Evolutionary conservation across 2,329 filamentous ascomycete species (phyloP), one percentile per base, ranked within the genome.

Genomic region (Paramyrothecium sp.): DNA sequence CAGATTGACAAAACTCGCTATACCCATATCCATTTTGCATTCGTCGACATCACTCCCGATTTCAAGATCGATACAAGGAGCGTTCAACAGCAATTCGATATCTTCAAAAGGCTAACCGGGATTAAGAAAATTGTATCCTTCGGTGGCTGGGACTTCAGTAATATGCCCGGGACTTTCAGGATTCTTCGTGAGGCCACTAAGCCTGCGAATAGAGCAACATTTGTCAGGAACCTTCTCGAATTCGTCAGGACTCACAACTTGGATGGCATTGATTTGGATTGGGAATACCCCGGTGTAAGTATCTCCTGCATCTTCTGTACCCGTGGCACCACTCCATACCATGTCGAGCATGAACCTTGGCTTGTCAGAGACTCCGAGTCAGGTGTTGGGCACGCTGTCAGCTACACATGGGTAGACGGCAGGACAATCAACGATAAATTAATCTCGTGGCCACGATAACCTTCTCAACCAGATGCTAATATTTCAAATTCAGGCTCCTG

Each of bases 261-360:
- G 0, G 75, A 77, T 48, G 75, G 77, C 0, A 56, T 78, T 4
- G 75, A 78, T 53, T 59, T 76, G 22, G 74, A 78, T 57, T 81
- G 76, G 78, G 75, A 77, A 49, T 77, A 78, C 19, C 70, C 68
- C 1, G 62, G 62, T 13, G 58, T 34, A 34, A 22, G 48, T 51
- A 7, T 26, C 2, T 23, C n/a, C n/a, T n/a, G n/a, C n/a, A n/a
- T n/a, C n/a, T n/a, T n/a, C n/a, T n/a, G n/a, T n/a, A n/a, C n/a
- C n/a, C n/a, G n/a, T n/a, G n/a, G n/a, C n/a, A n/a, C n/a, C n/a
- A n/a, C n/a, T n/a, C n/a, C n/a, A n/a, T n/a, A n/a, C n/a, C n/a
- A n/a, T n/a, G n/a, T n/a, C n/a, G n/a, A n/a, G n/a, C n/a, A n/a
- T n/a, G n/a, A n/a, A n/a, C n/a, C n/a, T n/a, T n/a, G n/a, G n/a